These are phyloP conservation scores for Penicillium maclennaniae DNA, from an alignment of 495 filamentous ascomycete species.

Conservation along the genomic window DNA sequence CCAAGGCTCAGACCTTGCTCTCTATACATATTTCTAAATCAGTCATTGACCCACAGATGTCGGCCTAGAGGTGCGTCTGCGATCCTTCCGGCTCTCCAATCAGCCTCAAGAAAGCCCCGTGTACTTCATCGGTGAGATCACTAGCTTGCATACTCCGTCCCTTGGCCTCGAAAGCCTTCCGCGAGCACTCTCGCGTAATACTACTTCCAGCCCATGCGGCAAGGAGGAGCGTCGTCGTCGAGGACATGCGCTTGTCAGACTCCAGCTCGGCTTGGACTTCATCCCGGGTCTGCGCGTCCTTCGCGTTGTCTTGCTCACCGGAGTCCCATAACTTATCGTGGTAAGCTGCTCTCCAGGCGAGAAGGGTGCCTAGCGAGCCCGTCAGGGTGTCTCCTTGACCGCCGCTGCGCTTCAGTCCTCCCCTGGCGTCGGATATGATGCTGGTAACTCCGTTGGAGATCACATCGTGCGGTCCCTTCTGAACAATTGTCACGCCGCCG, in stretches of 20 bases:
- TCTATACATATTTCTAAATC: not conserved
- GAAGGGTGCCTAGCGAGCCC: constrained; percentile 78
- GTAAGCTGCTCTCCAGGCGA: constrained; percentile 86
- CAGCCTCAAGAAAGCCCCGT: constrained; percentile 72
- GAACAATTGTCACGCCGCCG: constrained; percentile 83
- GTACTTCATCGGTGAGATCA: constrained; percentile 89
- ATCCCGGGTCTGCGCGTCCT: constrained; percentile 34
- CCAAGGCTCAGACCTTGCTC: not conserved
- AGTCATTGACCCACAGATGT: not conserved
- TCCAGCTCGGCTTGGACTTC: constrained; percentile 44
- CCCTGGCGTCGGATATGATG: constrained; percentile 66
- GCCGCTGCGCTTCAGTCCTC: constrained; percentile 84
- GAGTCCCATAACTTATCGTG: constrained; percentile 76
- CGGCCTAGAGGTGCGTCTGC: constrained; percentile 35
- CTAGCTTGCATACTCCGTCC: constrained; percentile 90
- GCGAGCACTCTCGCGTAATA: constrained; percentile 87
- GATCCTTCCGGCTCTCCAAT: constrained; percentile 57
- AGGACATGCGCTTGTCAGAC: constrained; percentile 44
- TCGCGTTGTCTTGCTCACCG: constrained; percentile 41
- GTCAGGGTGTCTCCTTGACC: constrained; percentile 97
- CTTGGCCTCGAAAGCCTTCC: constrained; percentile 79
- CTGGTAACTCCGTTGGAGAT: constrained; percentile 79
- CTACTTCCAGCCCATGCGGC: constrained; percentile 82
- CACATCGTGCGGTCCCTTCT: constrained; percentile 83
- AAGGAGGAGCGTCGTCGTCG: constrained; percentile 65